Percentiles rank a stretch among this genome's conserved stretches.
Evolutionary conservation across 164 flowering plant genomes (phyloP).

Genomic region (Sedum album): DNA sequence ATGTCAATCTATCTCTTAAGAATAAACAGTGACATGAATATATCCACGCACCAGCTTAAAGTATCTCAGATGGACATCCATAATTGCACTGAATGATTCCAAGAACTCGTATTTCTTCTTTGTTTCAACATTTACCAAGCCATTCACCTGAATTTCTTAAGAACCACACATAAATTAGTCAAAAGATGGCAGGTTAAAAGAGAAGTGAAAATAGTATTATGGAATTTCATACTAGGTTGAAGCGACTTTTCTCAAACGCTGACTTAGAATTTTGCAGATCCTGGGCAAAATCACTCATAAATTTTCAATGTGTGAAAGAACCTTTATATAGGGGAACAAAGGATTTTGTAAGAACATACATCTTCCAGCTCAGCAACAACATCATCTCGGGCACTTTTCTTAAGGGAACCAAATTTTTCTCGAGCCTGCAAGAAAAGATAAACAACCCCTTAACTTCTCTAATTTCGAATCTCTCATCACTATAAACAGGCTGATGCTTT

Average conservation of each 20-base stretch:
- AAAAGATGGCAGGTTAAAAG: slow-evolving; percentile 5
- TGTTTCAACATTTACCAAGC: slow-evolving; percentile 69
- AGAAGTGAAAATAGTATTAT: neutral
- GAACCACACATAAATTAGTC: slow-evolving; percentile 14
- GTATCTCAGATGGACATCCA: slow-evolving; percentile 93
- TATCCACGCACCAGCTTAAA: slow-evolving; percentile 61
- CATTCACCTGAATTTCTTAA: slow-evolving; percentile 74
- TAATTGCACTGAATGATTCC: slow-evolving; percentile 85
- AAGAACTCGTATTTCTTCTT: slow-evolving; percentile 87
- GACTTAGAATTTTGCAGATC: slow-evolving; percentile 89
- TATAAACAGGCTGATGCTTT: neutral
- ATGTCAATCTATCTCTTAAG: neutral
- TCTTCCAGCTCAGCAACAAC: slow-evolving; percentile 82
- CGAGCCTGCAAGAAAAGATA: slow-evolving; percentile 51
- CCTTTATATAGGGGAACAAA: neutral
- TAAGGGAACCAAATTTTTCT: slow-evolving; percentile 73
- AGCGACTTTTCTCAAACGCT: slow-evolving; percentile 88
- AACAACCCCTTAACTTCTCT: no score
- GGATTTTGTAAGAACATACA: slow-evolving; percentile 40
- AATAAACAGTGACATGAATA: neutral
- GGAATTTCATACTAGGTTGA: slow-evolving; percentile 65
- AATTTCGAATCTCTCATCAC: neutral
- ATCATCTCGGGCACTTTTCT: slow-evolving; percentile 74
- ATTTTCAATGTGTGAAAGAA: neutral
- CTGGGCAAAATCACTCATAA: slow-evolving; percentile 27